Evolutionary conservation across 2,329 filamentous ascomycete species (phyloP).

Genomic region (Chalaropsis ovoidea): DNA sequence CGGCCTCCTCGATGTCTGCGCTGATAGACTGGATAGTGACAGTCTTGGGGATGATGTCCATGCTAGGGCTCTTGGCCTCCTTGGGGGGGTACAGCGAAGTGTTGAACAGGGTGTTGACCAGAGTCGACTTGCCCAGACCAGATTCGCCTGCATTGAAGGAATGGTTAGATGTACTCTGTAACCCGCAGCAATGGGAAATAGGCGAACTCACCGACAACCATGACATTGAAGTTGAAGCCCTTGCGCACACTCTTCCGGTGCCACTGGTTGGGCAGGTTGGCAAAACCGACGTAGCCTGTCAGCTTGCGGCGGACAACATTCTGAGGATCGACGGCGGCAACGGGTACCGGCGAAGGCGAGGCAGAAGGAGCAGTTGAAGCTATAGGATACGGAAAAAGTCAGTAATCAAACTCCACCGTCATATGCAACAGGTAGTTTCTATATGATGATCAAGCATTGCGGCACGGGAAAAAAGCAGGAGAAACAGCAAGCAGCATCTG

Average conservation of each 20-base stretch:
- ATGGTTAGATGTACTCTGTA: not conserved
- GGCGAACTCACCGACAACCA: conserved; percentile 85
- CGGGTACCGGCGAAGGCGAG: conserved; percentile 29
- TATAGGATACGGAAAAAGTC: conserved; percentile 14
- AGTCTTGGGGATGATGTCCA: conserved; percentile 98
- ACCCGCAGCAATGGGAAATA: not conserved
- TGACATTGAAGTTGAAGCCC: conserved; percentile 99
- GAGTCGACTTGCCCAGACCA: conserved; percentile 94
- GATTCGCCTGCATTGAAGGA: conserved; percentile 68
- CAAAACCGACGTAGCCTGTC: conserved; percentile 96
- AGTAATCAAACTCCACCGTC: not conserved
- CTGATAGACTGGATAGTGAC: conserved; percentile 92
- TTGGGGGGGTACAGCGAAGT: conserved; percentile 96
- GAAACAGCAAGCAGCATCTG: conserved; percentile 5
- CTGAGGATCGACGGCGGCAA: conserved; percentile 55
- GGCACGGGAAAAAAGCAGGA: not conserved
- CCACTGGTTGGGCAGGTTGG: conserved; percentile 98
- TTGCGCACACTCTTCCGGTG: conserved; percentile 99
- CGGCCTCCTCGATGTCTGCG: conserved; percentile 95
- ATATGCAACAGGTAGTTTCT: not conserved
- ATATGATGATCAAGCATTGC: too few species aligned
- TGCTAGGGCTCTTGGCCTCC: conserved; percentile 93
- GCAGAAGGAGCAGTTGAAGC: conserved; percentile 12
- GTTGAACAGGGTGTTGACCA: conserved; percentile 99
- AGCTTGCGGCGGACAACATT: conserved; percentile 98